These are phyloP conservation scores for Thielaviopsis ethacetica DNA, from an alignment of 2,329 filamentous ascomycete genomes.

Conservation along the genomic window DNA sequence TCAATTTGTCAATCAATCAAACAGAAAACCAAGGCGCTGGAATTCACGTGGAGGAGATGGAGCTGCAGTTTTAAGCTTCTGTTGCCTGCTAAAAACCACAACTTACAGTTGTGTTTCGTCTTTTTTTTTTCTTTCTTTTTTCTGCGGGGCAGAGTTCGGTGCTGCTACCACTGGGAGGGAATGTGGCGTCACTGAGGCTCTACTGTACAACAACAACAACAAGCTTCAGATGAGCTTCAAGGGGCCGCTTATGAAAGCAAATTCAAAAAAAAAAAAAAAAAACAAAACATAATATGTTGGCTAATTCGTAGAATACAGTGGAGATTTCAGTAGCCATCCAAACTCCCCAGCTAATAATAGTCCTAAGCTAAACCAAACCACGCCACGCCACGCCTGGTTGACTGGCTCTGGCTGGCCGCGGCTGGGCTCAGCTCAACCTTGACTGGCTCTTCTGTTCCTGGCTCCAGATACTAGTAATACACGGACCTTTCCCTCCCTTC, in stretches of 20 bases:
- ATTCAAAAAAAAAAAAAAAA: neutral
- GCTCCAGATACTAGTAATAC: constrained; percentile 17
- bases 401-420: neutral
- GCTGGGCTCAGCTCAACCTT: too few relatives aligned
- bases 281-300: neutral
- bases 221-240: neutral
- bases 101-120: neutral
- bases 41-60: too few relatives aligned
- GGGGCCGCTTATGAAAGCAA: neutral
- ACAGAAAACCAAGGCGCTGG: neutral
- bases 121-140: too few relatives aligned
- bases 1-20: neutral
- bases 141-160: too few relatives aligned
- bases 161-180: neutral
- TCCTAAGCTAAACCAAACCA: neutral
- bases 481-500: neutral
- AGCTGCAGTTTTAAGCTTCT: too few relatives aligned
- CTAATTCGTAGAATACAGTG: constrained; percentile 11
- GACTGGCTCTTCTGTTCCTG: constrained; percentile 26
- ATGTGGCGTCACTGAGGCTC: constrained; percentile 2
- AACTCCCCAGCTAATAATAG: constrained; percentile 1
- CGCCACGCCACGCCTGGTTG: neutral
- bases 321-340: constrained; percentile 9
- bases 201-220: neutral
- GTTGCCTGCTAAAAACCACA: too few relatives aligned